Evolutionary conservation across 495 filamentous ascomycete genomes (phyloP).

Genomic region (Aspergillus affinis): DNA sequence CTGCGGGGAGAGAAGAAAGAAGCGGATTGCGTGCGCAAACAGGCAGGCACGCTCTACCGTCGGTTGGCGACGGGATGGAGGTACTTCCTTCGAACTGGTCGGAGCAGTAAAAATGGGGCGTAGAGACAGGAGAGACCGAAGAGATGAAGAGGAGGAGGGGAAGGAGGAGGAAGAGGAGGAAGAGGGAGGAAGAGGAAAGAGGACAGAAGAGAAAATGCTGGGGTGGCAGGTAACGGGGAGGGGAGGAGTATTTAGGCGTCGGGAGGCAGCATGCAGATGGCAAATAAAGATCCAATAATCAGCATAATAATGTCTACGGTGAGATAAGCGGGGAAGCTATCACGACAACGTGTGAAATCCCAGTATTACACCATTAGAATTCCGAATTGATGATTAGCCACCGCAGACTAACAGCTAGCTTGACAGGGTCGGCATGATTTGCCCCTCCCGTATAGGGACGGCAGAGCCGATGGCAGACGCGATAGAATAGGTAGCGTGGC

Average conservation of each 20-base stretch:
- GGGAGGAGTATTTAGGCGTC: neutral
- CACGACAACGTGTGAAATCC: neutral
- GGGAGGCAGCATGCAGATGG: neutral
- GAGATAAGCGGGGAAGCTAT: constrained; percentile 7
- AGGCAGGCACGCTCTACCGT: constrained; percentile 1
- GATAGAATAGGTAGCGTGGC: too few relatives aligned
- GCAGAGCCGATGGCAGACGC: too few relatives aligned
- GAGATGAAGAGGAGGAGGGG: neutral
- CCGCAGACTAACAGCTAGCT: too few relatives aligned
- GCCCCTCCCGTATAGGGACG: neutral
- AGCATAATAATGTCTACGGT: constrained; percentile 2
- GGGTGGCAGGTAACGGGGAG: neutral
- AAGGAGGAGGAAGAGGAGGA: neutral
- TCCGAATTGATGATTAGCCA: neutral
- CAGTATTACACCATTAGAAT: neutral
- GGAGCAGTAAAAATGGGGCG: too few relatives aligned
- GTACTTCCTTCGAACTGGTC: constrained; percentile 1
- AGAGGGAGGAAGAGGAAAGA: neutral
- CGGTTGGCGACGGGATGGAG: too few relatives aligned
- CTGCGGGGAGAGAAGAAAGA: constrained; percentile 1
- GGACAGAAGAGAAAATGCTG: neutral
- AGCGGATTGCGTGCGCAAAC: neutral
- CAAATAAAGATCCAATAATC: neutral
- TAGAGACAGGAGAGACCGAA: neutral
- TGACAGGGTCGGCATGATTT: too few relatives aligned